Evolutionary conservation across 2,329 filamentous ascomycete species (phyloP).

Genomic region (Helminthosporium solani): DNA sequence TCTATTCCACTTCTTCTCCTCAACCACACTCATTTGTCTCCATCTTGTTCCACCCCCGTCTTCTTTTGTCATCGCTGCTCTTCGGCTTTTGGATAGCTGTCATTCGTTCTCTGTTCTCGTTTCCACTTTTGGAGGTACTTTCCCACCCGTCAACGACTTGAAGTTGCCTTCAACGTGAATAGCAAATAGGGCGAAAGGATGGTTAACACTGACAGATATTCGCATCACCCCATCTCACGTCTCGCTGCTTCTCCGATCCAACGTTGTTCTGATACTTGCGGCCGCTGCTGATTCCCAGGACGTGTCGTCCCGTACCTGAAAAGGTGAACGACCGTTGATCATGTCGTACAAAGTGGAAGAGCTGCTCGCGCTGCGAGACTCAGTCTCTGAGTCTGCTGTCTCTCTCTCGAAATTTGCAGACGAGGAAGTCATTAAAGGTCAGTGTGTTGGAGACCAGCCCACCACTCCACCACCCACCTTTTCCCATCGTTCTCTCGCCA

Average conservation of each 20-base stretch:
- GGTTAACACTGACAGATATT: conserved; percentile 30
- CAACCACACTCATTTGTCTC: conserved; percentile 42
- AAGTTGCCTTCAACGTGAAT: neutral
- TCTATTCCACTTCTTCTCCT: conserved; percentile 9
- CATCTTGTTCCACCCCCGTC: conserved; percentile 38
- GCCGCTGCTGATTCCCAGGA: conserved; percentile 5
- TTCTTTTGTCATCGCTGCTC: conserved; percentile 42
- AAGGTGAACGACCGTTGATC: conserved; percentile 9
- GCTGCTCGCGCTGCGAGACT: conserved; percentile 44
- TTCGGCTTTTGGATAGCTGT: conserved; percentile 43
- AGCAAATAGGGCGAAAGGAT: neutral
- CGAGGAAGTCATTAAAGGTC: conserved; percentile 47
- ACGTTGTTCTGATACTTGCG: conserved; percentile 10
- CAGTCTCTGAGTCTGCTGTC: conserved; percentile 45
- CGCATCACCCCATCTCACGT: conserved; percentile 42
- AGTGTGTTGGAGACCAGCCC: conserved; percentile 14
- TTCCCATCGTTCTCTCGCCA: conserved; percentile 4
- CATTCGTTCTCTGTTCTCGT: conserved; percentile 31
- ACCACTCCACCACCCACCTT: neutral
- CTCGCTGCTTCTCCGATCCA: conserved; percentile 17
- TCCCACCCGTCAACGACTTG: neutral
- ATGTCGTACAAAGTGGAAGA: conserved; percentile 47
- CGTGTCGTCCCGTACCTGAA: conserved; percentile 11
- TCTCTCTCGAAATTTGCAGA: conserved; percentile 45
- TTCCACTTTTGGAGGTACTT: conserved; percentile 35